Conservation (phyloP, 225 moss, liverwort and hornwort genomes). For the Thuidium tamariscinum region DNA sequence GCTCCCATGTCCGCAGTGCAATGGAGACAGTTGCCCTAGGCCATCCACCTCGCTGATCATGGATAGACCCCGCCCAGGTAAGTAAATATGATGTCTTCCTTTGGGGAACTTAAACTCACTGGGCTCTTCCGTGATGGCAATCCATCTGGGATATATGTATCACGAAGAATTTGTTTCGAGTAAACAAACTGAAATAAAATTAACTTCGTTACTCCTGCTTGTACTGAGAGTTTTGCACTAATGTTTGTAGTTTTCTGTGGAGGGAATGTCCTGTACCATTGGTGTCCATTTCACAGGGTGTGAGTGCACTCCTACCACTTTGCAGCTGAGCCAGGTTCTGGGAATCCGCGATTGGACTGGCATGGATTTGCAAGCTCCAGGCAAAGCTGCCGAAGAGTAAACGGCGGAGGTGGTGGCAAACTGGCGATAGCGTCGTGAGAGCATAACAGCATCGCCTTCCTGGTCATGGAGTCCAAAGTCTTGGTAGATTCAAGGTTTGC, state of each 20-base stretch:
- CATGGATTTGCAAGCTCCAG: not conserved
- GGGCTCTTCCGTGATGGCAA: not conserved
- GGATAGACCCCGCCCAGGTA: slow-evolving; percentile 31
- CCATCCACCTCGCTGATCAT: not conserved
- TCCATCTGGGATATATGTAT: not conserved
- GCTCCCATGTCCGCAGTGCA: slow-evolving; percentile 7
- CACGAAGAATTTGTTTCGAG: too few relatives aligned
- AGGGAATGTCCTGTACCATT: too few relatives aligned
- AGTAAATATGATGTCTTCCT: fast-evolving
- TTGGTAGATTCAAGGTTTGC: not conserved
- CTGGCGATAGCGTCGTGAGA: too few relatives aligned
- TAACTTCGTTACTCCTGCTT: not conserved
- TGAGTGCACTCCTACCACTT: not conserved
- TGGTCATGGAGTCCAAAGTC: not conserved
- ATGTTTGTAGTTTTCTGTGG: not conserved
- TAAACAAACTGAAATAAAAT: too few relatives aligned
- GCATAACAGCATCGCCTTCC: not conserved
- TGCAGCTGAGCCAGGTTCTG: not conserved
- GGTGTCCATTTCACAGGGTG: not conserved
- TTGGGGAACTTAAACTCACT: not conserved
- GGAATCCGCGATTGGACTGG: too few relatives aligned
- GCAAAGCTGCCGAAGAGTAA: not conserved
- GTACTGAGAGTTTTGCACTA: not conserved
- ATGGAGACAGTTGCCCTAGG: slow-evolving; percentile 11
- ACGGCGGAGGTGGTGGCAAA: not conserved